phyloP scores from a whole-genome alignment of 1,284 basidiomycete species.

The Puccinia polysora region DNA sequence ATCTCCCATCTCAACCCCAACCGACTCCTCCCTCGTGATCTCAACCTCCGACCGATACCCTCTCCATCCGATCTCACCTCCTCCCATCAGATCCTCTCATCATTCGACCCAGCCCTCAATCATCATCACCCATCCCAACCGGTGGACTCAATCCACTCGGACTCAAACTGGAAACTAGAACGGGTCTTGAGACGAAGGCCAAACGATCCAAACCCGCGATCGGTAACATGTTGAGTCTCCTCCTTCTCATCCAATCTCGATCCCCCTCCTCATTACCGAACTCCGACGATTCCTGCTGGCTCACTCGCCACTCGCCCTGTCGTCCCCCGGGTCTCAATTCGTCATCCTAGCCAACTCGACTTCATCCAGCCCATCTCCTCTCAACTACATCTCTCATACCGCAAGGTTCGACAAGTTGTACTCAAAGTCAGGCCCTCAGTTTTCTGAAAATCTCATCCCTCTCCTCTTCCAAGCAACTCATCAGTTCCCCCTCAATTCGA shows the following conservation, averaged over 20 bases:
- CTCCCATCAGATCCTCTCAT: no score
- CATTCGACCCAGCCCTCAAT: no score
- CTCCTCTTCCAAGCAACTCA: slow-evolving; percentile 31
- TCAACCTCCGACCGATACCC: no score
- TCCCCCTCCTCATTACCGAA: no score
- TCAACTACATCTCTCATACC: slow-evolving; percentile 22
- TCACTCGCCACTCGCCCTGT: neutral
- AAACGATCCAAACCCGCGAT: neutral
- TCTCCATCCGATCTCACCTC: no score
- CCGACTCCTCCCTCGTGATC: no score
- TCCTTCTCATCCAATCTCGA: neutral
- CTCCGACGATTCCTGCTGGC: neutral
- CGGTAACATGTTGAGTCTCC: neutral
- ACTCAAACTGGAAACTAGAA: slow-evolving; percentile 23
- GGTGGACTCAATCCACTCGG: no score
- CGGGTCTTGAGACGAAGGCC: slow-evolving; percentile 7
- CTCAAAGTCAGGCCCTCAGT: slow-evolving; percentile 31
- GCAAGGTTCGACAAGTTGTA: slow-evolving; percentile 30
- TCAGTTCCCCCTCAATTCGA: neutral
- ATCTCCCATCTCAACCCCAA: no score
- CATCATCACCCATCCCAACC: no score
- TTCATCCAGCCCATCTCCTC: neutral
- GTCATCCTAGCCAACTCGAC: neutral
- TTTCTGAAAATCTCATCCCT: slow-evolving; percentile 26
- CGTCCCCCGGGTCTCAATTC: neutral